phyloP scores from a whole-genome alignment of 179 eudicot genomes.

The Amaranthus tricolor region DNA sequence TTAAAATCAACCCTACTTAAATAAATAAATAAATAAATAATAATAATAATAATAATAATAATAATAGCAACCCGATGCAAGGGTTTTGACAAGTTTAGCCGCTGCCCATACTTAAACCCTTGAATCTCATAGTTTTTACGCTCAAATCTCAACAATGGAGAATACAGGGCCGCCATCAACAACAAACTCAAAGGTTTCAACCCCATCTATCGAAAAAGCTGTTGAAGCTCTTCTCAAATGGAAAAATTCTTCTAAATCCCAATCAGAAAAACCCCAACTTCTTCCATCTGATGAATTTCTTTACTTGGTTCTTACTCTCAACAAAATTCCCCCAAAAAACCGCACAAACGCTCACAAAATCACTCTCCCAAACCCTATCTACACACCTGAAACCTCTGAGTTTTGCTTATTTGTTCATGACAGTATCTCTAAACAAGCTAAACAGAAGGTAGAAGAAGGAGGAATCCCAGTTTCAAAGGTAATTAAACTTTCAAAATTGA shows the following conservation, averaged over 20 bases:
- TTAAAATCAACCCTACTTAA: too few relatives aligned
- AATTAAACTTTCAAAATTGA: conserved; percentile 57
- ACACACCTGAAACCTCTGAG: conserved; percentile 22
- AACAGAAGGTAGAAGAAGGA: conserved; percentile 36
- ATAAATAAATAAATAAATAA: too few relatives aligned
- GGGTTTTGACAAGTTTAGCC: too few relatives aligned
- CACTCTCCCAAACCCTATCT: conserved; percentile 60
- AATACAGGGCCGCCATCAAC: conserved; percentile 1
- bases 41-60: too few relatives aligned
- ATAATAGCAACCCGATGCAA: too few relatives aligned
- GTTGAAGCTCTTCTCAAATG: conserved; percentile 60
- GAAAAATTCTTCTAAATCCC: conserved; percentile 32
- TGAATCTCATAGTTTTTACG: too few relatives aligned
- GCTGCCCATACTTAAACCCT: background rate
- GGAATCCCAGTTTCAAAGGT: conserved; percentile 44
- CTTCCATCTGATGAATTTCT: conserved; percentile 53
- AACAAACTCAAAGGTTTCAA: conserved; percentile 19
- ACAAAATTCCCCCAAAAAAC: conserved; percentile 50
- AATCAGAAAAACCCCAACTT: conserved; percentile 36
- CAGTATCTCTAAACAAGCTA: conserved; percentile 39
- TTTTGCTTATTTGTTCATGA: conserved; percentile 68
- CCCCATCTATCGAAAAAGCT: conserved; percentile 33
- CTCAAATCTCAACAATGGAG: background rate
- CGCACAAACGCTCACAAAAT: conserved; percentile 51
- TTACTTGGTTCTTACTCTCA: conserved; percentile 65